Evolutionary conservation across 345 rosid species (phyloP), one percentile per base, ranked within the genome.

Genomic region (Dipteronia sinensis): DNA sequence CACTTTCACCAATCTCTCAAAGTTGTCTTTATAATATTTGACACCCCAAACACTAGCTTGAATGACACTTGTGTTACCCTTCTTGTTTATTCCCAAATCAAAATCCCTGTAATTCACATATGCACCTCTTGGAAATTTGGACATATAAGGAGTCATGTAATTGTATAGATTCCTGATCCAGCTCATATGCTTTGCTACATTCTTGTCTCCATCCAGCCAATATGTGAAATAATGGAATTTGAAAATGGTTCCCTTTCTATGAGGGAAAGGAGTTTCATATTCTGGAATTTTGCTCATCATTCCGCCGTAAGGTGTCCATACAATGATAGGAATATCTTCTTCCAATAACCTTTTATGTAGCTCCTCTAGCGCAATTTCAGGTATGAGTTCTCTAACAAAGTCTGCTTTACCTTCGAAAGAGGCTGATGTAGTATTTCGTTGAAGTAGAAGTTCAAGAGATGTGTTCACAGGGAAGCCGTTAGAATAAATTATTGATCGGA

Each of bases 231-330:
- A 89, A 23, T 87, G 89, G 74, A 90, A 82, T 82, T 76, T 90
- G 84, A 83, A 92, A 1, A 85, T 13, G 6, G 31, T 82, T 1
- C 97, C 93, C 6, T 70, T 83, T 47, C 96, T 44, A 77, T 92
- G 94, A 7, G 94, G 96, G 69, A 92, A 92, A 0, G 92, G 92
- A 15, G 84, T 88, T 5, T 69, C 79, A 0, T 88, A 82, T 46
- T 82, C 93, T 0, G 86, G 63, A 67, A 92, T 88, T n/a, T 75
- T 80, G 27, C 80, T 76, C 94, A 87, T 93, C 92, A 80, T 88
- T 70, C 97, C 98, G 0, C 98, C 94, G 25, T 86, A 90, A 6
- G 97, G 94, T 7, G 77, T 92, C 92, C 89, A 90, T 72, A 89
- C 86, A 89, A 86, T 83, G 73, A 87, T 12, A 0, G 97, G 88